Base-by-base conservation (phyloP, 176 grass and related monocot genomes). In the Zoysia pacifica region DNA sequence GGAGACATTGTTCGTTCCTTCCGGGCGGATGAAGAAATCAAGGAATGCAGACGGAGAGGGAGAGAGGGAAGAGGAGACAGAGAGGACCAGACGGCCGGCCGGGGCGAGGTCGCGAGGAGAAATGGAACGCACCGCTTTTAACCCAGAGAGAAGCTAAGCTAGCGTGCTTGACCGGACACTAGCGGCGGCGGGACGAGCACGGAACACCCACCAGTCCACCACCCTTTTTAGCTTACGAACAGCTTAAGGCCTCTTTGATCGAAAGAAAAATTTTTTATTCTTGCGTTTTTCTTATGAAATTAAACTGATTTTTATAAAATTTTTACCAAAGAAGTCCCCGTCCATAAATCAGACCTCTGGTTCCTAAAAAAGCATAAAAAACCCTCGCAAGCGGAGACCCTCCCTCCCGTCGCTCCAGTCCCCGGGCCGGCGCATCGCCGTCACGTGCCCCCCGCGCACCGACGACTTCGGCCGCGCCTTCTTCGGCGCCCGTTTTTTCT, bases 381-480 rank as follows among this genome's bases (percentile, higher is more conserved):
- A 81, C 28, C 14, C 12, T 9, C 11, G 10, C 7, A 39, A 79
- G 75, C 8, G 55, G 71, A 81, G 76, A 84, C 86, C 82, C 60
- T 65, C 77, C n/a, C 28, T 28, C 28, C 28, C 28, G 28, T 28
- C 28, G 0, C 28, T 28, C 28, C 28, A 28, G 28, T 28, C 28
- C 28, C 28, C 28, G 28, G 28, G 28, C 28, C 63, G 5, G n/a
- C 87, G 83, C 82, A 85, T 82, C 73, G 83, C 78, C 82, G 79
- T 89, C 87, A 89, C 83, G 87, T 89, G 87, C 87, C 56, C 28
- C 72, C 61, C 60, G 72, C 87, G 47, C 87, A 85, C 87, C 87
- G 87, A 89, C 50, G 68, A 42, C 53, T 53, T 13, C 12, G 82
- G 37, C 1, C 0, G 82, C 56, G 69, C 56, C 87, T 81, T 89